phyloP scores from a whole-genome alignment of 2,329 filamentous ascomycete species.

The Aspergillus sp. region DNA sequence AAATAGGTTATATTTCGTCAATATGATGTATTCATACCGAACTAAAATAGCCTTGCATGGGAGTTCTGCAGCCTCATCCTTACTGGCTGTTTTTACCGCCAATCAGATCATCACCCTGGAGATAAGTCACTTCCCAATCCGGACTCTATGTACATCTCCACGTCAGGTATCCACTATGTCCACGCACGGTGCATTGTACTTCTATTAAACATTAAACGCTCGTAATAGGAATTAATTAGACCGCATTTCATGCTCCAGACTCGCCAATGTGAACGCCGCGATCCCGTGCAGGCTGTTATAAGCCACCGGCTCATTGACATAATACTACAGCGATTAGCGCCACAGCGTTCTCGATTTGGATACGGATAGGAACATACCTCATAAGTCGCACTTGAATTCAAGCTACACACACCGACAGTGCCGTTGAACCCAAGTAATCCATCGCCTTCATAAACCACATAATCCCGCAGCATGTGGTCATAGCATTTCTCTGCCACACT shows the following conservation, averaged over 20 bases:
- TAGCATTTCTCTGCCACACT: conserved; percentile 40
- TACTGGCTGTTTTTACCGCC: too few relatives aligned
- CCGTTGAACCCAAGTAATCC: conserved; percentile 47
- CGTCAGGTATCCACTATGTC: too few relatives aligned
- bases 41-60: too few relatives aligned
- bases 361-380: conserved; percentile 33
- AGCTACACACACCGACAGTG: conserved; percentile 48
- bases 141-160: too few relatives aligned
- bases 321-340: conserved; percentile 13
- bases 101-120: too few relatives aligned
- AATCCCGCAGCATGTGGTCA: conserved; percentile 37
- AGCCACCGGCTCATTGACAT: conserved; percentile 16
- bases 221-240: not conserved
- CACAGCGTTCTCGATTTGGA: not conserved
- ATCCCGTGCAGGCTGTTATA: conserved; percentile 21
- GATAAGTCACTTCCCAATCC: too few relatives aligned
- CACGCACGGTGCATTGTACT: too few relatives aligned
- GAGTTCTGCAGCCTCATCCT: too few relatives aligned
- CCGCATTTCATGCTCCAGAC: conserved; percentile 18
- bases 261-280: conserved; percentile 20
- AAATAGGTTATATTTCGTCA: too few relatives aligned
- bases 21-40: too few relatives aligned
- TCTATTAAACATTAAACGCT: too few relatives aligned
- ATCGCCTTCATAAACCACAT: conserved; percentile 43
- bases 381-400: conserved; percentile 45